Conservation (phyloP, 805 yeast genomes). For the Zygosaccharomyces siamensis region DNA sequence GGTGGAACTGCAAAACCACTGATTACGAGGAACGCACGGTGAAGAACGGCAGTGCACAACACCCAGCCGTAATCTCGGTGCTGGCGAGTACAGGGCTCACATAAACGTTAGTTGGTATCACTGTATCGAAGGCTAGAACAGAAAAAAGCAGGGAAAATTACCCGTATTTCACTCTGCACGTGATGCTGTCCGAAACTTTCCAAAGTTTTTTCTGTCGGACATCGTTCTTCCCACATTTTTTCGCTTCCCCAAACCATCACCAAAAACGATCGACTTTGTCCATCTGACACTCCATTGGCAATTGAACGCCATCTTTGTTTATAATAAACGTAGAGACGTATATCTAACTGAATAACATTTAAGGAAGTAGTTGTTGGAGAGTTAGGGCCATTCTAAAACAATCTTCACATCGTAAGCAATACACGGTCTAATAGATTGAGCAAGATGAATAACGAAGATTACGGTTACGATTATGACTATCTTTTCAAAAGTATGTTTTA, state of each 20-base stretch:
- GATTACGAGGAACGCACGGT: no score
- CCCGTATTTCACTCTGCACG: neutral
- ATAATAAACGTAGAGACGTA: neutral
- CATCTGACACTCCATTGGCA: neutral
- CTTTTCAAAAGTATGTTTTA: slow-evolving; percentile 62
- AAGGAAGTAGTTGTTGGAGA: neutral
- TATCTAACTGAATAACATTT: neutral
- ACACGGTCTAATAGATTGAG: no score
- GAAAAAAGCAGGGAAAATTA: neutral
- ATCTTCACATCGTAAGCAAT: neutral
- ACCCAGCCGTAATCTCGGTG: neutral
- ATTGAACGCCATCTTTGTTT: slow-evolving; percentile 1
- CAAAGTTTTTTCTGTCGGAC: neutral
- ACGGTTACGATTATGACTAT: slow-evolving; percentile 80
- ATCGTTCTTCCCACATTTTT: neutral
- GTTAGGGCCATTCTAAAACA: neutral
- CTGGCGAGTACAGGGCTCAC: no score
- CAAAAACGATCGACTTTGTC: neutral
- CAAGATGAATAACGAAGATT: slow-evolving; percentile 51
- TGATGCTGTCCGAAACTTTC: neutral
- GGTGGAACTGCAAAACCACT: neutral
- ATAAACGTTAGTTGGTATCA: neutral
- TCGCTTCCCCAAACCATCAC: neutral
- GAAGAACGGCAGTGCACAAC: neutral
- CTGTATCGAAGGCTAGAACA: no score